Evolutionary conservation across 441 rosid species (phyloP).

Genomic region (Croton laevigatus): DNA sequence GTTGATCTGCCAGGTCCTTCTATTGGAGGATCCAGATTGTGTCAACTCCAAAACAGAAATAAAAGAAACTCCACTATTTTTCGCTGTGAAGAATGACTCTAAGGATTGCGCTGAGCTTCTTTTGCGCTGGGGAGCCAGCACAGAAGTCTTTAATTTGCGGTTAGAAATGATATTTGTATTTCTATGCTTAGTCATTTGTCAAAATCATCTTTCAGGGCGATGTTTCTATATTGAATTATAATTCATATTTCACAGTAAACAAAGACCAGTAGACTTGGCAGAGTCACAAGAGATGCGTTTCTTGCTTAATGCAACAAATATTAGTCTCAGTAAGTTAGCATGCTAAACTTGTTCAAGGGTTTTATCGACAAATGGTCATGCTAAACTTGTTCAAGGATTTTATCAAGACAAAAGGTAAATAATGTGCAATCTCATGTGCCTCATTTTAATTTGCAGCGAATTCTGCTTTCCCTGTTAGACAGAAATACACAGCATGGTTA

Average conservation of each 20-base stretch:
- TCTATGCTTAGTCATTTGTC: too few species aligned
- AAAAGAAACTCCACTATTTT: slow-evolving; percentile 88
- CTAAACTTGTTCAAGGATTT: not conserved
- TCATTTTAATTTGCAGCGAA: slow-evolving; percentile 41
- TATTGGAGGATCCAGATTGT: slow-evolving; percentile 50
- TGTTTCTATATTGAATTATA: slow-evolving; percentile 18
- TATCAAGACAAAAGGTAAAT: not conserved
- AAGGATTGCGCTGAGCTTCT: slow-evolving; percentile 74
- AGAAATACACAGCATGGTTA: slow-evolving; percentile 27
- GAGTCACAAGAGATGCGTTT: slow-evolving; percentile 84
- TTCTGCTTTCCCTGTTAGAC: slow-evolving; percentile 33
- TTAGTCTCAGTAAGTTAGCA: slow-evolving; percentile 58
- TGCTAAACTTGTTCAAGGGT: not conserved
- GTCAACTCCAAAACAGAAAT: slow-evolving; percentile 52
- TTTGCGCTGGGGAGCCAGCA: slow-evolving; percentile 62
- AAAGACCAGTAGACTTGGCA: slow-evolving; percentile 81
- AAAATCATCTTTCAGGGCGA: slow-evolving; percentile 1
- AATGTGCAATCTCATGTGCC: slow-evolving; percentile 25
- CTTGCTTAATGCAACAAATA: slow-evolving; percentile 55
- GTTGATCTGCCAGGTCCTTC: slow-evolving; percentile 46
- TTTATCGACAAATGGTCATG: not conserved
- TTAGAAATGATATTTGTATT: slow-evolving; percentile 27
- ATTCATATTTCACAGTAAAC: slow-evolving; percentile 40
- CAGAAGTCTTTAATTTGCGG: slow-evolving; percentile 80
- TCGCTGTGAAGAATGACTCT: slow-evolving; percentile 73